Base-by-base conservation (phyloP, 805 yeast species). In the Blastobotrys chiropterorum region DNA sequence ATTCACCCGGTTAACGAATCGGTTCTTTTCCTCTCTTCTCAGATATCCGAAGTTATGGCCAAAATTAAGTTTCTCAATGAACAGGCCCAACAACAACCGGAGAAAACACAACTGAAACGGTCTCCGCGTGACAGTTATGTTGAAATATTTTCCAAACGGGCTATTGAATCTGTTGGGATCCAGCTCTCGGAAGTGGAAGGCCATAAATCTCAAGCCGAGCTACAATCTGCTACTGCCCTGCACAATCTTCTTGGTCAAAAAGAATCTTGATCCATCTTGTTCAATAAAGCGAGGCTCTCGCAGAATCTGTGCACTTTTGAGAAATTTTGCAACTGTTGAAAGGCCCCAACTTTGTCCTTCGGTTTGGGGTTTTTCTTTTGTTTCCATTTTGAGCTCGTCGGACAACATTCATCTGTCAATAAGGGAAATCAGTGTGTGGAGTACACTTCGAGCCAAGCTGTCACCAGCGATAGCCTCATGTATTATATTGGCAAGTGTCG, bases 1-100 rank as follows among this genome's bases (percentile, higher is more conserved):
- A 38, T 48, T 15, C n/a, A 19, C 22, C 50, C 50, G 26, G 13
- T 42, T 8, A 3, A 42, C 13, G 50, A 48, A 3, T 40, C 45
- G 40, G n/a, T 48, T 4, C 44, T 11, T 21, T 48, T 48, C 20
- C 19, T 48, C 21, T 16, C 46, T 13, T 15, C 20, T 4, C 50
- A 48, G 26, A 20, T 48, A 14, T 16, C 46, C 6, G 46, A 41
- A 17, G 42, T 48, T 14, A 42, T 48, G 31, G 26, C 46, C 3
- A 14, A 41, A 19, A 48, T 48, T 5, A 45, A 22, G 19, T 30
- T 19, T n/a, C 17, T 13, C 15, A 34, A 30, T 20, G 39, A 31
- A 17, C 21, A 16, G 14, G 11, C 22, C 26, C 42, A 34, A 20
- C 39, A 14, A 5, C 8, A 26, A 26, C 5, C 8, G 8, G 34